Evolutionary conservation across 129 eudicot genomes (phyloP).

Genomic region (Smallanthus sonchifolius): DNA sequence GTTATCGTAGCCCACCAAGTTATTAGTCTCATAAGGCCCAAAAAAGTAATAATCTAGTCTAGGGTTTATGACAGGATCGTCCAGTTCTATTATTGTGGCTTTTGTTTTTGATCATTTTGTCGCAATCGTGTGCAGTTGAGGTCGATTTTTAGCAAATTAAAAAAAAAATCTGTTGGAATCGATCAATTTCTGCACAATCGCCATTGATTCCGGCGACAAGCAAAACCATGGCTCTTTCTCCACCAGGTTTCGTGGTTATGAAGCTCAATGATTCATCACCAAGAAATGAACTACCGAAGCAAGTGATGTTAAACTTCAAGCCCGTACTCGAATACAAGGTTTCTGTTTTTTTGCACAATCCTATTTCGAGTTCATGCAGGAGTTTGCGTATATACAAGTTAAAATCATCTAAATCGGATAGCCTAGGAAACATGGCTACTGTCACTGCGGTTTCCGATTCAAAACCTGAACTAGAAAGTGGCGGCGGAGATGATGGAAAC

Average conservation of each 20-base stretch:
- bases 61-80: slow-evolving; percentile 19
- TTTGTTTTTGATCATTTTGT: neutral
- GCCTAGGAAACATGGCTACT: slow-evolving; percentile 10
- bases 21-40: too few species aligned
- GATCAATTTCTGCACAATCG: neutral
- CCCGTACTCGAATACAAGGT: neutral
- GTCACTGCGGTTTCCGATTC: slow-evolving; percentile 14
- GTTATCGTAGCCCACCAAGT: too few species aligned
- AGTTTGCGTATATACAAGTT: slow-evolving; percentile 7
- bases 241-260: slow-evolving; percentile 7
- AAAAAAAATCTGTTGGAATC: neutral
- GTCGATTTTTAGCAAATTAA: neutral
- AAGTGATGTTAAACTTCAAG: neutral
- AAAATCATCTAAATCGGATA: slow-evolving; percentile 21
- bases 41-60: too few species aligned
- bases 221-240: slow-evolving; percentile 24
- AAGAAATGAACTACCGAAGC: slow-evolving; percentile 2
- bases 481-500: slow-evolving; percentile 43
- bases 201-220: neutral
- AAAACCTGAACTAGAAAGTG: slow-evolving; percentile 28
- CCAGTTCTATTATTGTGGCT: neutral
- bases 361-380: slow-evolving; percentile 9
- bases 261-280: slow-evolving; percentile 19
- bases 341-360: neutral
- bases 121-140: neutral